Conservation (phyloP, 169 alveolate species). For the Babesia divergens region DNA sequence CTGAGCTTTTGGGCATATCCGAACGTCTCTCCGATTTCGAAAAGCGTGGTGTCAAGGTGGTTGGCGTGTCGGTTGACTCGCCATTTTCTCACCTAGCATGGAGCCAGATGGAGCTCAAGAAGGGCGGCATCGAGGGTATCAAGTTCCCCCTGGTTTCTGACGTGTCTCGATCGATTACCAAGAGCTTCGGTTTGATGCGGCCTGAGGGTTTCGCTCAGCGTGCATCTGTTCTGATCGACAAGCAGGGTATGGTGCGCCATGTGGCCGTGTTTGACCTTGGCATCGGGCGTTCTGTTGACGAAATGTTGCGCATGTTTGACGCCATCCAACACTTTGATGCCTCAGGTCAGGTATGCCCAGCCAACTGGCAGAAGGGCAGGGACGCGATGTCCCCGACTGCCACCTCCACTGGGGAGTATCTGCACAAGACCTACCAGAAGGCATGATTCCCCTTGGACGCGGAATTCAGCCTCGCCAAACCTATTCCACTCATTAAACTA, state of each 20-base stretch:
- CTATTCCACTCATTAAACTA: too few species aligned
- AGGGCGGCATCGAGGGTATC: slow-evolving; percentile 72
- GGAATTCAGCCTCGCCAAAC: too few species aligned
- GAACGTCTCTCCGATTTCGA: slow-evolving; percentile 68
- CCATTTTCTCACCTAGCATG: slow-evolving; percentile 76
- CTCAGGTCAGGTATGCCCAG: slow-evolving; percentile 79
- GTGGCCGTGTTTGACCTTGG: slow-evolving; percentile 71
- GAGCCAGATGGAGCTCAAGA: slow-evolving; percentile 68
- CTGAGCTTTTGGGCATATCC: slow-evolving; percentile 76
- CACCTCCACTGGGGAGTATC: slow-evolving; percentile 47
- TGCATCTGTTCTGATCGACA: slow-evolving; percentile 72
- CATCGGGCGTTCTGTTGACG: slow-evolving; percentile 78
- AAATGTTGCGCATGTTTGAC: slow-evolving; percentile 72
- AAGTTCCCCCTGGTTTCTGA: slow-evolving; percentile 78
- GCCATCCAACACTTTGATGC: slow-evolving; percentile 71
- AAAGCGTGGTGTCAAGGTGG: slow-evolving; percentile 66
- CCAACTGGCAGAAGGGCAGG: slow-evolving; percentile 77
- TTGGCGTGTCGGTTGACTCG: slow-evolving; percentile 79
- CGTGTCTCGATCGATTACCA: slow-evolving; percentile 63
- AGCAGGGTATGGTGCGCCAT: slow-evolving; percentile 71
- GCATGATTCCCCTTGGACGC: too few species aligned
- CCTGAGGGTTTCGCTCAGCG: slow-evolving; percentile 73
- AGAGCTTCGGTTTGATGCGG: slow-evolving; percentile 69
- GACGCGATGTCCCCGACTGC: slow-evolving; percentile 54
- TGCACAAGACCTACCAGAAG: slow-evolving; percentile 20